phyloP scores from a whole-genome alignment of 306 rosid species.

The Carpinus fangiana region DNA sequence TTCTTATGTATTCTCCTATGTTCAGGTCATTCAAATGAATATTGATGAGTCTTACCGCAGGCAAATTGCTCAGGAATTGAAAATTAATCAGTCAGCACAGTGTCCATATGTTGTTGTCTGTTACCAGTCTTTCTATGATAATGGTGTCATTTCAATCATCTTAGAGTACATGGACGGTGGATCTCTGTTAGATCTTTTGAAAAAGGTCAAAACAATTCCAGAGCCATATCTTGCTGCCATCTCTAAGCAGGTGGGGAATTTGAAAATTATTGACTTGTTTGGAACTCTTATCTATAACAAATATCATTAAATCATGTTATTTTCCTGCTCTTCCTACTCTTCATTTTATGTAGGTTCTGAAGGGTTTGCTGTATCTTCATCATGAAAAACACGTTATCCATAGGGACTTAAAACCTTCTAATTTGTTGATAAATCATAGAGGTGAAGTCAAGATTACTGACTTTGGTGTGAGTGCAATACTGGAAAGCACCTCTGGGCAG shows the following conservation, averaged over 20 bases:
- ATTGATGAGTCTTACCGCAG: slow-evolving; percentile 80
- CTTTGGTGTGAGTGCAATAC: slow-evolving; percentile 95
- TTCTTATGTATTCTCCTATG: slow-evolving; percentile 27
- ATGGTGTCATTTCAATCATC: slow-evolving; percentile 84
- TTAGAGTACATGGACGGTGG: slow-evolving; percentile 99
- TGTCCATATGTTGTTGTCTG: slow-evolving; percentile 88
- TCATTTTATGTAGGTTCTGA: slow-evolving; percentile 67
- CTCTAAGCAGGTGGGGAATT: slow-evolving; percentile 71
- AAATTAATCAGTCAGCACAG: slow-evolving; percentile 88
- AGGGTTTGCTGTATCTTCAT: slow-evolving; percentile 89
- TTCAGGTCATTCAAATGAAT: slow-evolving; percentile 88
- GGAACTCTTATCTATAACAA: slow-evolving; percentile 4
- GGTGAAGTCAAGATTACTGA: slow-evolving; percentile 99
- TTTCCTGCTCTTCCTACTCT: slow-evolving; percentile 13
- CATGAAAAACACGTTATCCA: slow-evolving; percentile 89
- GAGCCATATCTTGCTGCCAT: slow-evolving; percentile 83
- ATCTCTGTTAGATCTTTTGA: slow-evolving; percentile 82
- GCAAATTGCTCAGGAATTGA: slow-evolving; percentile 90
- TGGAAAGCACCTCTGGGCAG: slow-evolving; percentile 90
- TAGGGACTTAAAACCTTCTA: slow-evolving; percentile 94
- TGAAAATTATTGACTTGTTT: slow-evolving; percentile 15
- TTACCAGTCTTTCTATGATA: slow-evolving; percentile 82
- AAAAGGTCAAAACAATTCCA: slow-evolving; percentile 78
- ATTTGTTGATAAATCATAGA: slow-evolving; percentile 79
- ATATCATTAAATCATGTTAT: slow-evolving; percentile 19